These are phyloP conservation scores for Candida loeiensis DNA, from an alignment of 805 yeast species.

Conservation along the genomic window DNA sequence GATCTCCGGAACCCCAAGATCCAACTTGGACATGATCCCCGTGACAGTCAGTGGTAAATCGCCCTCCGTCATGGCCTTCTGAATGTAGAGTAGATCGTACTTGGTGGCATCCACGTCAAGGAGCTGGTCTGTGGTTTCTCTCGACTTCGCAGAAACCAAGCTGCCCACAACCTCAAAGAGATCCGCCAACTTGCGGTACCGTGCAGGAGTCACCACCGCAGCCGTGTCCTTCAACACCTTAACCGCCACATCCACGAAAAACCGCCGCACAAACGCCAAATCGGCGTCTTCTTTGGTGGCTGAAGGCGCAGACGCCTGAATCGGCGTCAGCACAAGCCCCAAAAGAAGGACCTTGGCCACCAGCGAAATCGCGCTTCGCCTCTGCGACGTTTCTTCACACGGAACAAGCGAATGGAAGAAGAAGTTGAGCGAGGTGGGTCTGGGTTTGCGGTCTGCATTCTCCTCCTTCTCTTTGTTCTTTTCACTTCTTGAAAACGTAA, in stretches of 20 bases:
- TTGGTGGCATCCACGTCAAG: constrained; percentile 47
- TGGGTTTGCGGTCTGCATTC: not conserved
- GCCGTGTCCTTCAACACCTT: constrained; percentile 57
- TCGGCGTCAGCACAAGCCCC: constrained; percentile 57
- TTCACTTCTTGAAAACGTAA: constrained; percentile 52
- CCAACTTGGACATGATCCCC: constrained; percentile 58
- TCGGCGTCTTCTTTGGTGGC: constrained; percentile 58
- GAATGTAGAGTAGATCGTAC: constrained; percentile 60
- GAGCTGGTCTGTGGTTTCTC: constrained; percentile 41
- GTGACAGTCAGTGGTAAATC: constrained; percentile 58
- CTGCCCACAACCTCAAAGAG: constrained; percentile 48
- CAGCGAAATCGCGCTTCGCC: constrained; percentile 47
- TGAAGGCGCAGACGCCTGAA: constrained; percentile 45
- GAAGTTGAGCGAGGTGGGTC: constrained; percentile 2
- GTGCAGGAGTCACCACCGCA: constrained; percentile 25
- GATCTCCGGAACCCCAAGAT: constrained; percentile 69
- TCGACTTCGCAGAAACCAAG: constrained; percentile 40
- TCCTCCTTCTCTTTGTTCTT: constrained; percentile 11
- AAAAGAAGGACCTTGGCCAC: constrained; percentile 59
- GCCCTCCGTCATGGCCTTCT: constrained; percentile 66
- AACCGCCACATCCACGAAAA: constrained; percentile 63
- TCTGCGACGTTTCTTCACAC: constrained; percentile 19
- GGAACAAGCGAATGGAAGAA: constrained; percentile 3
- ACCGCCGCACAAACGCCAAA: constrained; percentile 68
- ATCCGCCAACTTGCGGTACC: constrained; percentile 41